Conservation (phyloP, 208 protist genomes). For the Giardia muris region DNA sequence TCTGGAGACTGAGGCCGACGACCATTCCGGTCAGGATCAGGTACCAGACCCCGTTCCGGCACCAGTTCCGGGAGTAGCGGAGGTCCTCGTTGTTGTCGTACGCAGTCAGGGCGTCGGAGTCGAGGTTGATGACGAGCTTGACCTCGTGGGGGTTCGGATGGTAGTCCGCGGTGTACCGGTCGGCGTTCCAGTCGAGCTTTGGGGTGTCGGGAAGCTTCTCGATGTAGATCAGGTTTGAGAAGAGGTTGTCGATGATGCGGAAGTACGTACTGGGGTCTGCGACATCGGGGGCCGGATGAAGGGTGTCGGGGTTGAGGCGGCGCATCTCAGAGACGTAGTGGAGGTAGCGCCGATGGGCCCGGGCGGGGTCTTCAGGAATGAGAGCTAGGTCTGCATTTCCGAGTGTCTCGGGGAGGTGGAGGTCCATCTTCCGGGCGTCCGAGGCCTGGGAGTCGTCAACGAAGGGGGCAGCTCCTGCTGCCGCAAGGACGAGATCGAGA, state of each 20-base stretch:
- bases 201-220: not conserved
- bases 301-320: not conserved
- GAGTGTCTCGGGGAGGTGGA: not conserved
- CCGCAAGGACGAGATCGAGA: not conserved
- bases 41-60: not conserved
- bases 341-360: not conserved
- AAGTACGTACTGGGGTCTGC: not conserved
- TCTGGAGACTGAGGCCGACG: not conserved
- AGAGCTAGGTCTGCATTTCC: not conserved
- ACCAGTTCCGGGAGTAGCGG: not conserved
- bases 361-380: not conserved
- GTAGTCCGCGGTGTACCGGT: not conserved
- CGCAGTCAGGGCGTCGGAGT: not conserved
- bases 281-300: not conserved
- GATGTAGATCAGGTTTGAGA: not conserved
- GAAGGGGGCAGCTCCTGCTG: not conserved
- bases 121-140: slow-evolving; percentile 12
- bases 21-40: not conserved
- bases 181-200: not conserved
- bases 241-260: not conserved
- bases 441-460: not conserved
- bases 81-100: not conserved
- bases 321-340: not conserved
- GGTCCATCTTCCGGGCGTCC: not conserved
- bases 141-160: not conserved